A percentile compares a stretch with the other conserved stretches of the same genome.
Evolutionary conservation across 768 basidiomycete genomes (phyloP).

Genomic region (Scleroderma bovista): DNA sequence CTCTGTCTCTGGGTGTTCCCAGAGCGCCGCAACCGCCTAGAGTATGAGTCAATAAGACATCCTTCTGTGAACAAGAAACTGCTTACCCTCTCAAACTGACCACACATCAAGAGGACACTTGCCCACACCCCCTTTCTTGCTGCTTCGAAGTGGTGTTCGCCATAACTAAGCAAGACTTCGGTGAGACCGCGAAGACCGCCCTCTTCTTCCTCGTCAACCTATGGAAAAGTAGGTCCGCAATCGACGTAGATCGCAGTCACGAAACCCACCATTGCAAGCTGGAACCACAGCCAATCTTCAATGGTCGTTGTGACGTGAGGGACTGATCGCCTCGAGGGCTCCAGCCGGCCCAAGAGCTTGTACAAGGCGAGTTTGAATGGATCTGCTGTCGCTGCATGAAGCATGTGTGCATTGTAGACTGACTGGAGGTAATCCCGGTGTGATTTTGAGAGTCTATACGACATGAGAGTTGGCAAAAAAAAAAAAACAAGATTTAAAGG

Average conservation of each 20-base stretch:
- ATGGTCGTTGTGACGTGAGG: slow-evolving; percentile 84
- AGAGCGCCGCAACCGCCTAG: slow-evolving; percentile 85
- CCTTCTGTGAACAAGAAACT: not conserved
- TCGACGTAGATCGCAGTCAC: not conserved
- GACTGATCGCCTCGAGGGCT: slow-evolving; percentile 73
- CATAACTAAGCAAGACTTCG: slow-evolving; percentile 72
- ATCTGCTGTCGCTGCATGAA: slow-evolving; percentile 82
- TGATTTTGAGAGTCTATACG: slow-evolving; percentile 56
- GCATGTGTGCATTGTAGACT: slow-evolving; percentile 81
- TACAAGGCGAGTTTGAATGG: slow-evolving; percentile 96
- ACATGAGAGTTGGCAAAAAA: not conserved
- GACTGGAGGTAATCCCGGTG: slow-evolving; percentile 78
- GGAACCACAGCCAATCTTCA: slow-evolving; percentile 99
- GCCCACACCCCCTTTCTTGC: slow-evolving; percentile 71
- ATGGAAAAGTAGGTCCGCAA: slow-evolving; percentile 1
- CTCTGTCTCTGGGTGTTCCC: slow-evolving; percentile 82
- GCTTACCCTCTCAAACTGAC: slow-evolving; percentile 87
- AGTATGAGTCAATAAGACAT: not conserved
- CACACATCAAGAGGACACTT: slow-evolving; percentile 81
- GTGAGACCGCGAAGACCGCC: slow-evolving; percentile 68
- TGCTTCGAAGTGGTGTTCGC: slow-evolving; percentile 76
- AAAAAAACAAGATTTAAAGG: not conserved
- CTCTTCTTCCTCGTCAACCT: slow-evolving; percentile 81
- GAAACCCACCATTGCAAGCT: slow-evolving; percentile 69
- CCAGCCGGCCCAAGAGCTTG: slow-evolving; percentile 91